Evolutionary conservation across 129 eudicot genomes (phyloP).

Genomic region (Chrysanthemum seticuspe): DNA sequence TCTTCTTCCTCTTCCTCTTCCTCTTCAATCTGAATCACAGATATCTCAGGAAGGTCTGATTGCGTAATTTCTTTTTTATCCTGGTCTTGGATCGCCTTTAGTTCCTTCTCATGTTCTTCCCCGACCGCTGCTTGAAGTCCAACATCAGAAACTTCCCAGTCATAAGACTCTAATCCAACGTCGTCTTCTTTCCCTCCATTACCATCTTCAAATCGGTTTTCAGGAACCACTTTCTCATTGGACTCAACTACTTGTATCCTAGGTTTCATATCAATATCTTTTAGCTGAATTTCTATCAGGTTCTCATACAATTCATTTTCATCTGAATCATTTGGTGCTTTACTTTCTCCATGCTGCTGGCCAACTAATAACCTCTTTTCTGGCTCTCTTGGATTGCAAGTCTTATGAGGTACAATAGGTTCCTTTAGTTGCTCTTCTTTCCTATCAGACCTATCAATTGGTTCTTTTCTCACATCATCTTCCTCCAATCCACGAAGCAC

Average conservation of each 20-base stretch:
- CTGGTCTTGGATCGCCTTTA: conserved; percentile 30
- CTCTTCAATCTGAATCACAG: conserved; percentile 20
- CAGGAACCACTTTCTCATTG: conserved; percentile 25
- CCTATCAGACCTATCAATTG: conserved; percentile 26
- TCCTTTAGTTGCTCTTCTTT: conserved; percentile 36
- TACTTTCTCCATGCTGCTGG: conserved; percentile 31
- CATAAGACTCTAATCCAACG: conserved; percentile 26
- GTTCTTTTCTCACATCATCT: conserved; percentile 27
- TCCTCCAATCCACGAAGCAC: conserved; percentile 32
- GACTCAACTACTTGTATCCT: neutral
- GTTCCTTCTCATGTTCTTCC: conserved; percentile 28
- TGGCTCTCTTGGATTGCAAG: conserved; percentile 20
- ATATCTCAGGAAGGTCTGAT: conserved; percentile 33
- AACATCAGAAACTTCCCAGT: conserved; percentile 35
- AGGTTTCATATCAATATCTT: conserved; percentile 40
- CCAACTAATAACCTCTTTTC: conserved; percentile 20
- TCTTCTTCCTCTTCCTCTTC: conserved; percentile 29
- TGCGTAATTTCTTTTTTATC: conserved; percentile 39
- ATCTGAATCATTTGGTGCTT: conserved; percentile 29
- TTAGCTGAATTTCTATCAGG: conserved; percentile 38
- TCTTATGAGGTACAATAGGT: conserved; percentile 31
- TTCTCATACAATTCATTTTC: conserved; percentile 41
- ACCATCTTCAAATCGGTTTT: conserved; percentile 31
- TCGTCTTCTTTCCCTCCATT: conserved; percentile 28
- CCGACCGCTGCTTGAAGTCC: conserved; percentile 34